Evolutionary conservation across 2,329 filamentous ascomycete genomes (phyloP).

Genomic region (Thermomyces lanuginosus): DNA sequence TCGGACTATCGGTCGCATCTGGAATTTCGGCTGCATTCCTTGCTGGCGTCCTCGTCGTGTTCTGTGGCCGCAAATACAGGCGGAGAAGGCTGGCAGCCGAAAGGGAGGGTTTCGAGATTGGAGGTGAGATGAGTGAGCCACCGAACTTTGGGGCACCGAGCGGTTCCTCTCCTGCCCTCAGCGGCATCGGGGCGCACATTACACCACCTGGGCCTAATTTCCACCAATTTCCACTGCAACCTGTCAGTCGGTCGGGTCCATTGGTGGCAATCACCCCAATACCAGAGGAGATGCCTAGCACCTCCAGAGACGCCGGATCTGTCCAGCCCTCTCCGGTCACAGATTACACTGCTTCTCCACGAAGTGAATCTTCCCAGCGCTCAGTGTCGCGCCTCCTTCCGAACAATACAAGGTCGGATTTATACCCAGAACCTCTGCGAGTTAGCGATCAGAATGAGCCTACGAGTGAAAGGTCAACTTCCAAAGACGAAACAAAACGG

Average conservation of each 20-base stretch:
- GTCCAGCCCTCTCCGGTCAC: slow-evolving; percentile 10
- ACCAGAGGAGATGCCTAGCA: slow-evolving; percentile 9
- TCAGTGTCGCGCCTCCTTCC: slow-evolving; percentile 24
- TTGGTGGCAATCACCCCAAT: slow-evolving; percentile 1
- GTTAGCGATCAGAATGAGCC: slow-evolving; percentile 14
- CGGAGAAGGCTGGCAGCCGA: slow-evolving; percentile 11
- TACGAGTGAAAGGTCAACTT: slow-evolving; percentile 19
- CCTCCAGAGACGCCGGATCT: slow-evolving; percentile 13
- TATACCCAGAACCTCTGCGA: slow-evolving; percentile 25
- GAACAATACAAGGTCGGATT: slow-evolving; percentile 15
- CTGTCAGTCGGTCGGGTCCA: slow-evolving; percentile 3
- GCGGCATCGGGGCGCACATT: slow-evolving; percentile 5
- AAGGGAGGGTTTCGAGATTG: slow-evolving; percentile 22
- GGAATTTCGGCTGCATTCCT: slow-evolving; percentile 21
- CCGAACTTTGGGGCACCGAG: slow-evolving; percentile 15
- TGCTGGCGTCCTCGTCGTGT: slow-evolving; percentile 17
- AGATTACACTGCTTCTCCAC: slow-evolving; percentile 15
- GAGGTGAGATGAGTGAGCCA: slow-evolving; percentile 23
- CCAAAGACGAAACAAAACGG: slow-evolving; percentile 22
- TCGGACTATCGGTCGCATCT: slow-evolving; percentile 22
- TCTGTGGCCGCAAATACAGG: slow-evolving; percentile 16
- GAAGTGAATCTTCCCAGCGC: slow-evolving; percentile 19
- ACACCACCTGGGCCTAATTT: slow-evolving; percentile 6
- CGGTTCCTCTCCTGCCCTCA: slow-evolving; percentile 7
- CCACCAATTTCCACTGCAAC: slow-evolving; percentile 7